Evolutionary conservation across 805 yeast species (phyloP).

Genomic region (Candida bentonensis): DNA sequence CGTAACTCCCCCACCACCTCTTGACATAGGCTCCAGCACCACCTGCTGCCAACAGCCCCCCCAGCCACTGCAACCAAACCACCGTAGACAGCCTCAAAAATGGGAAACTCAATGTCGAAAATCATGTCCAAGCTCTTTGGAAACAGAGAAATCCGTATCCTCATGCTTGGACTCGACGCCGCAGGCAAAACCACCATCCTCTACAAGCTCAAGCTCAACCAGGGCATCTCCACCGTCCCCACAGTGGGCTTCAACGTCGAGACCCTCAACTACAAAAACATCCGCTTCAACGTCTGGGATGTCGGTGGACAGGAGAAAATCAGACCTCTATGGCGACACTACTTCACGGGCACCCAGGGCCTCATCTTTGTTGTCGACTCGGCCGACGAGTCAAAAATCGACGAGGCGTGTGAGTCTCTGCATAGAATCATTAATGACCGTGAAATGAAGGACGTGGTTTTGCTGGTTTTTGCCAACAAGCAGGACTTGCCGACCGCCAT

Average conservation of each 20-base stretch:
- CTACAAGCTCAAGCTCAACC: constrained; percentile 69
- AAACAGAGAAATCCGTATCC: constrained; percentile 45
- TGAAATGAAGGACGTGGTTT: constrained; percentile 65
- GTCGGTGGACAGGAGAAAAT: constrained; percentile 93
- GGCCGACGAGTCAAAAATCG: constrained; percentile 55
- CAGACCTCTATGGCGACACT: constrained; percentile 90
- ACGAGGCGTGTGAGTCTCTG: constrained; percentile 66
- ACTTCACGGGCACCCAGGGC: constrained; percentile 86
- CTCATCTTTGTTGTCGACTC: constrained; percentile 83
- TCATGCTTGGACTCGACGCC: constrained; percentile 85
- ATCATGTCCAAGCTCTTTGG: constrained; percentile 34
- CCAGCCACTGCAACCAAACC: neutral
- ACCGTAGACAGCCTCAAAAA: constrained; percentile 8
- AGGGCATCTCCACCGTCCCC: constrained; percentile 65
- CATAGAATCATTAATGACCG: constrained; percentile 68
- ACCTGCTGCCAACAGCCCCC: no score
- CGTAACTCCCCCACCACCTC: no score
- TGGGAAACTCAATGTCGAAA: constrained; percentile 24
- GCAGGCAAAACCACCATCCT: constrained; percentile 88
- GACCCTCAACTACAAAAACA: constrained; percentile 67
- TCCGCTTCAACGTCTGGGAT: constrained; percentile 82
- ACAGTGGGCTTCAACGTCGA: constrained; percentile 92
- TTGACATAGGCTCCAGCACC: no score
- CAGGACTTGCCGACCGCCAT: constrained; percentile 63
- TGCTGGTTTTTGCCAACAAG: constrained; percentile 79